Evolutionary conservation across 805 yeast species (phyloP).

Genomic region (Tetrapisispora arboricola): DNA sequence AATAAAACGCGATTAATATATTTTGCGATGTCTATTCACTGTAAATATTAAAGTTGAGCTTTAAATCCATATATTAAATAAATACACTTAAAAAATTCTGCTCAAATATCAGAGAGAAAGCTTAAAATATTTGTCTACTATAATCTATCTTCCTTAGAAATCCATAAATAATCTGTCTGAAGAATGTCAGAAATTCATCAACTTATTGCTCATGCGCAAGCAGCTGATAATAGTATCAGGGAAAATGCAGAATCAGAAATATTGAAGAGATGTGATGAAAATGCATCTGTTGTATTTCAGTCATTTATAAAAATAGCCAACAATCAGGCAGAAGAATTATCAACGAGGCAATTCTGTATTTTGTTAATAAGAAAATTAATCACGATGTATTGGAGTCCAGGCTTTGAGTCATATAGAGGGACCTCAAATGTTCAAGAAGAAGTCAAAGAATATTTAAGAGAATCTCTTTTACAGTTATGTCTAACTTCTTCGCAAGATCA

Average conservation of each 20-base stretch:
- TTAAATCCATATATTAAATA: too few relatives aligned
- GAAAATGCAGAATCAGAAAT: slow-evolving; percentile 43
- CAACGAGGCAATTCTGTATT: slow-evolving; percentile 51
- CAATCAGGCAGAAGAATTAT: slow-evolving; percentile 21
- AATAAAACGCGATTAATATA: too few relatives aligned
- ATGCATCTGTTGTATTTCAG: slow-evolving; percentile 41
- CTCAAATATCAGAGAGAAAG: too few relatives aligned
- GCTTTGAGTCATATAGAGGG: slow-evolving; percentile 64
- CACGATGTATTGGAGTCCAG: slow-evolving; percentile 74
- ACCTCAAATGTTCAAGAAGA: slow-evolving; percentile 44
- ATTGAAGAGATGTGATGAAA: slow-evolving; percentile 30
- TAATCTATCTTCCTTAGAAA: too few relatives aligned
- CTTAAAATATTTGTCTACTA: too few relatives aligned
- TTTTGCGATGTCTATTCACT: too few relatives aligned
- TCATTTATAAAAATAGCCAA: slow-evolving; percentile 36
- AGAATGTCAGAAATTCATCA: not conserved
- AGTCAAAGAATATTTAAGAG: slow-evolving; percentile 42
- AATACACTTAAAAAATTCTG: not conserved
- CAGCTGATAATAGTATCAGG: slow-evolving; percentile 44
- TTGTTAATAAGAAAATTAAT: slow-evolving; percentile 59
- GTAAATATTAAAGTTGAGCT: too few relatives aligned
- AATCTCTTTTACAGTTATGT: slow-evolving; percentile 37
- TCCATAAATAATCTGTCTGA: too few relatives aligned
- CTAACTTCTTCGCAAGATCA: slow-evolving; percentile 38
- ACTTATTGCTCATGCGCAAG: slow-evolving; percentile 27